These are phyloP conservation scores for Huntiella moniliformis DNA, from an alignment of 2,329 filamentous ascomycete genomes.

Conservation along the genomic window DNA sequence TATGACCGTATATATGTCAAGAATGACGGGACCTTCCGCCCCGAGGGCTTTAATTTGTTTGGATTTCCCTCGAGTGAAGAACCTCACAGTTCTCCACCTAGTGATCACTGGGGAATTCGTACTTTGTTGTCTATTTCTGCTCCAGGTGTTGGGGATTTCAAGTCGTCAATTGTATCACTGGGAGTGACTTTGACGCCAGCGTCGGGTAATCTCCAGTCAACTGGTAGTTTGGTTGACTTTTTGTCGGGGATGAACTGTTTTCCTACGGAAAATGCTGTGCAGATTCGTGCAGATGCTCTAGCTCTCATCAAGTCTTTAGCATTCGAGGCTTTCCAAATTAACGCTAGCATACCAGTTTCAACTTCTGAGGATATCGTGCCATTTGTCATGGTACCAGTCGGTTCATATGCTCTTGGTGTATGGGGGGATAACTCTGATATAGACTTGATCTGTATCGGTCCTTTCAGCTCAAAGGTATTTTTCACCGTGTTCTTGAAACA, in stretches of 20 bases:
- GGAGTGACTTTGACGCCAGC: background rate
- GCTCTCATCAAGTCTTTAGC: background rate
- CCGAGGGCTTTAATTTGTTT: constrained; percentile 37
- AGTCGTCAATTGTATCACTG: background rate
- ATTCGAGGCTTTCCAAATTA: background rate
- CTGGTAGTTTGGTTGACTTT: background rate
- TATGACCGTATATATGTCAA: constrained; percentile 45
- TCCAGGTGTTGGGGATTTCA: background rate
- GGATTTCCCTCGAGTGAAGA: constrained; percentile 22
- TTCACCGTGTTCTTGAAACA: constrained; percentile 21
- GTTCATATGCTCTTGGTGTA: constrained; percentile 44
- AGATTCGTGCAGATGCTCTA: background rate
- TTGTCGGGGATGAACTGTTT: background rate
- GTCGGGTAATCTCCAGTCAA: background rate
- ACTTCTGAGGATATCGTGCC: background rate
- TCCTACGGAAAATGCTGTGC: background rate
- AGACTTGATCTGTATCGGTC: constrained; percentile 46
- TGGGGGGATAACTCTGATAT: constrained; percentile 44
- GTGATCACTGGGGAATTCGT: constrained; percentile 41
- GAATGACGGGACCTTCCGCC: constrained; percentile 20
- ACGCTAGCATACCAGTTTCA: background rate
- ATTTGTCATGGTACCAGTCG: constrained; percentile 37
- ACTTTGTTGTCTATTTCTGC: constrained; percentile 19
- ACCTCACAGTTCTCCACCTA: constrained; percentile 20
- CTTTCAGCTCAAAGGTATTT: constrained; percentile 41